phyloP scores from a whole-genome alignment of 2,329 filamentous ascomycete species.

The Grosmannia huntii region DNA sequence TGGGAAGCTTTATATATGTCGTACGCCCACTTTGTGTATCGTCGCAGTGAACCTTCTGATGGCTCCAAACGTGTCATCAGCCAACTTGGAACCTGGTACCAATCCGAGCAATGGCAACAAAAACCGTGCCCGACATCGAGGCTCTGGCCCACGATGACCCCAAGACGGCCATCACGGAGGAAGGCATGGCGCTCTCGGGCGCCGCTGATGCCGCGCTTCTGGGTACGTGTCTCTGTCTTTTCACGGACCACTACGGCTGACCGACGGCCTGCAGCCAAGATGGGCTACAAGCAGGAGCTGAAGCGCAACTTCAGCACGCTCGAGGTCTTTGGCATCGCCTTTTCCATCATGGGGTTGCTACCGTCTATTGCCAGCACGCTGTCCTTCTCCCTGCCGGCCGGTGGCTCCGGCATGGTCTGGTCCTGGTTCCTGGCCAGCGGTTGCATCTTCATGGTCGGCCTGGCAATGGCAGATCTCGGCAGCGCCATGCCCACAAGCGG shows the following conservation, averaged over 20 bases:
- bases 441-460: slow-evolving; percentile 45
- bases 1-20: not conserved
- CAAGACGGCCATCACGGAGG: slow-evolving; percentile 7
- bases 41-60: not conserved
- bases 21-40: not conserved
- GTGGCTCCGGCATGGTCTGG: slow-evolving; percentile 50
- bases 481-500: slow-evolving; percentile 46
- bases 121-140: slow-evolving; percentile 7
- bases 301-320: slow-evolving; percentile 47
- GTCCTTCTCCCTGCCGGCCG: slow-evolving; percentile 44
- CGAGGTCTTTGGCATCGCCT: slow-evolving; percentile 49
- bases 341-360: slow-evolving; percentile 47
- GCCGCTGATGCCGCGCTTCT: slow-evolving; percentile 20
- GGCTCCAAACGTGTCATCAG: not conserved
- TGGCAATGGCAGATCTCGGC: slow-evolving; percentile 43
- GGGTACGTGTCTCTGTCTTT: slow-evolving; percentile 9
- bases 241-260: not conserved
- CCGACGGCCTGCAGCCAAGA: slow-evolving; percentile 5
- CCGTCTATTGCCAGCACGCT: slow-evolving; percentile 48
- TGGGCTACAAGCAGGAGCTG: slow-evolving; percentile 42
- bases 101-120: not conserved
- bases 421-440: slow-evolving; percentile 45
- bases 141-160: slow-evolving; percentile 9
- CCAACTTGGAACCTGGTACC: not conserved
- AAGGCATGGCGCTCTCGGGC: slow-evolving; percentile 14